These are phyloP conservation scores for Sphagnurus paluster DNA, from an alignment of 1,284 basidiomycete genomes.

Conservation along the genomic window DNA sequence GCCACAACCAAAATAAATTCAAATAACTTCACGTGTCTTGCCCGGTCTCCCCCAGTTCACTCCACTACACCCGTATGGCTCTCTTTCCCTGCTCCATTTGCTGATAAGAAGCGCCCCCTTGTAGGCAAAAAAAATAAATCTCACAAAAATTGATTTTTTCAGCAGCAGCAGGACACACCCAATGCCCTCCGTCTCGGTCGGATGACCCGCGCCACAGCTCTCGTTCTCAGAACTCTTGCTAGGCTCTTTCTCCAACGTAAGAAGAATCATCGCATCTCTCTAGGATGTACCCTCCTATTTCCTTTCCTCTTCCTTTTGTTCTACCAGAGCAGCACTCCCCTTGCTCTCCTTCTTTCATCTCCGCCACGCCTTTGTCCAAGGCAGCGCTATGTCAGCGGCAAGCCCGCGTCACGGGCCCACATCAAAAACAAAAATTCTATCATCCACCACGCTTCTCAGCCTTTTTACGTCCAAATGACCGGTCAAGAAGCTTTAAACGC, in stretches of 20 bases:
- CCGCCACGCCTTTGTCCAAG: background rate
- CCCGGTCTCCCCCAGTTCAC: no score
- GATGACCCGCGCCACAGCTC: conserved; percentile 4
- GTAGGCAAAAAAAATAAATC: conserved; percentile 14
- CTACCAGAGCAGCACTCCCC: conserved; percentile 4
- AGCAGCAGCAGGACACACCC: conserved; percentile 1
- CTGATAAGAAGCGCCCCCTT: background rate
- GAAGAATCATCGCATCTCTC: background rate
- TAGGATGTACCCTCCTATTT: no score
- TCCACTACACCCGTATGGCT: no score
- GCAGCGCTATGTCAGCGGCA: background rate
- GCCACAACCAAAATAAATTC: conserved; percentile 36
- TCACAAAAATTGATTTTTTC: conserved; percentile 1
- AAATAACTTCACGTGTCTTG: conserved; percentile 26
- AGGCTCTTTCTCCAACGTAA: conserved; percentile 12
- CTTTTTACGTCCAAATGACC: conserved; percentile 2
- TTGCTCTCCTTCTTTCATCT: background rate
- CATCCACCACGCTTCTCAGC: background rate
- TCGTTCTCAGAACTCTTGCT: conserved; percentile 6
- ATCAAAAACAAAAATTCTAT: background rate
- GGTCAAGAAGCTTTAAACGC: conserved; percentile 1
- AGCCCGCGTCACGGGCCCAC: background rate
- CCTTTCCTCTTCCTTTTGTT: conserved; percentile 3
- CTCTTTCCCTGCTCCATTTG: background rate
- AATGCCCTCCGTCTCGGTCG: conserved; percentile 9